These are phyloP conservation scores for Scedosporium aurantiacum DNA, from an alignment of 2,329 filamentous ascomycete genomes.

Conservation along the genomic window DNA sequence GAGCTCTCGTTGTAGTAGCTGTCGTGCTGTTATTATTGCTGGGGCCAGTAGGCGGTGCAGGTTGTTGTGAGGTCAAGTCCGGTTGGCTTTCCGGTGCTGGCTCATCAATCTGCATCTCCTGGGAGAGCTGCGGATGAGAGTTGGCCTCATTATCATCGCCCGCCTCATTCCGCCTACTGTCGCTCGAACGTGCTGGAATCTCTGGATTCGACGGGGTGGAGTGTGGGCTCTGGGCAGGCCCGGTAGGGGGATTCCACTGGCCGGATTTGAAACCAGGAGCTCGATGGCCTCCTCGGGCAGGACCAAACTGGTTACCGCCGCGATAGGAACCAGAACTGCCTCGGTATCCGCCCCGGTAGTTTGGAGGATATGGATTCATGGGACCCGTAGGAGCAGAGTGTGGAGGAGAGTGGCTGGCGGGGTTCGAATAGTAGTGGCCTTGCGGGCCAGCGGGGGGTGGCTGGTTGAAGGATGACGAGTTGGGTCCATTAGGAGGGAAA, in stretches of 20 bases:
- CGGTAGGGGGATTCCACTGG: slow-evolving; percentile 51
- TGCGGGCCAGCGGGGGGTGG: neutral
- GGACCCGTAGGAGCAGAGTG: slow-evolving; percentile 48
- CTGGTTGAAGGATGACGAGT: slow-evolving; percentile 2
- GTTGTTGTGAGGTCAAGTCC: slow-evolving; percentile 18
- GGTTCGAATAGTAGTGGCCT: neutral
- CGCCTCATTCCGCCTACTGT: neutral
- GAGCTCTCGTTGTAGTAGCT: slow-evolving; percentile 24
- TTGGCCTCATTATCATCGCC: neutral
- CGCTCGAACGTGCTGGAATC: neutral
- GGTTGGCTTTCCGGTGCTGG: neutral
- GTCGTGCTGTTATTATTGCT: slow-evolving; percentile 33
- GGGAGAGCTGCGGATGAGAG: neutral
- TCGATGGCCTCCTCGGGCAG: slow-evolving; percentile 40
- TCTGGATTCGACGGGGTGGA: neutral
- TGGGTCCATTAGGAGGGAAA: neutral
- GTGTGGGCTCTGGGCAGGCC: neutral
- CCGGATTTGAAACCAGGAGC: slow-evolving; percentile 54
- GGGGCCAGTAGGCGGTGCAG: slow-evolving; percentile 15
- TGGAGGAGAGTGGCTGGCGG: slow-evolving; percentile 22
- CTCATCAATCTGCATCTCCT: neutral
- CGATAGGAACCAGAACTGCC: slow-evolving; percentile 44
- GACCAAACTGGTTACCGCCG: slow-evolving; percentile 46
- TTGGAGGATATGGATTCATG: slow-evolving; percentile 38
- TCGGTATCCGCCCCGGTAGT: slow-evolving; percentile 34